These are phyloP conservation scores for Blastocrithidia nonstop DNA, from an alignment of 208 protist species.

Conservation along the genomic window DNA sequence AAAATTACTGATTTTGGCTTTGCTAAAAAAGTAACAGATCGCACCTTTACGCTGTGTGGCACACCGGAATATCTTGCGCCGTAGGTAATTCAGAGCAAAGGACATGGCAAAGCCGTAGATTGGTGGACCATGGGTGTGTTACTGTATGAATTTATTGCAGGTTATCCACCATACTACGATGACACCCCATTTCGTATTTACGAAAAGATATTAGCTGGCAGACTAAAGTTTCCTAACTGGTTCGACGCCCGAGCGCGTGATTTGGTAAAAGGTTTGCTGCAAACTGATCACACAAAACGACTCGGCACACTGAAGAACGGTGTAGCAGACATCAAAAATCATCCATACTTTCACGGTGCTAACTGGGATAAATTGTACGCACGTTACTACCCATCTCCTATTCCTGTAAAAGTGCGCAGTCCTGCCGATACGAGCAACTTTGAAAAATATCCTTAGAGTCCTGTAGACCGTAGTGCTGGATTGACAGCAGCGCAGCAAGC, in stretches of 20 bases:
- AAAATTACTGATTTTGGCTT: conserved; percentile 83
- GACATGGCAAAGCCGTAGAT: conserved; percentile 92
- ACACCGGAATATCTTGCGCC: conserved; percentile 84
- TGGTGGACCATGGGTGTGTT: conserved; percentile 95
- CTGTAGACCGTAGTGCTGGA: conserved; percentile 29
- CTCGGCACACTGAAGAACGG: conserved; percentile 83
- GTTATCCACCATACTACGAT: conserved; percentile 86
- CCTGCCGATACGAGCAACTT: conserved; percentile 83
- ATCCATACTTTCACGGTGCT: conserved; percentile 88
- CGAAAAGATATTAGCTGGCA: conserved; percentile 76
- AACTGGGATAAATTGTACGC: conserved; percentile 86
- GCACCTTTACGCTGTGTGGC: conserved; percentile 80
- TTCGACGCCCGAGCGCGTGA: conserved; percentile 49
- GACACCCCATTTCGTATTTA: conserved; percentile 81
- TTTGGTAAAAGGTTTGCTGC: conserved; percentile 25
- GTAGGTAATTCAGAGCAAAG: conserved; percentile 86
- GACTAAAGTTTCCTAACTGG: conserved; percentile 75
- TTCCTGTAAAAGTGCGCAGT: conserved; percentile 57
- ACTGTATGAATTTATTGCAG: conserved; percentile 91
- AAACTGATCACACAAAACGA: conserved; percentile 77
- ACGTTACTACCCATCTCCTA: conserved; percentile 68
- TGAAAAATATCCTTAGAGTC: conserved; percentile 73
- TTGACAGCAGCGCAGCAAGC: conserved; percentile 68
- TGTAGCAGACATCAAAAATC: conserved; percentile 87
- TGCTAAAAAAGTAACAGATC: conserved; percentile 65